Base-by-base conservation (phyloP, 371 early-diverging fungal genomes). In the Mycotypha africana region DNA sequence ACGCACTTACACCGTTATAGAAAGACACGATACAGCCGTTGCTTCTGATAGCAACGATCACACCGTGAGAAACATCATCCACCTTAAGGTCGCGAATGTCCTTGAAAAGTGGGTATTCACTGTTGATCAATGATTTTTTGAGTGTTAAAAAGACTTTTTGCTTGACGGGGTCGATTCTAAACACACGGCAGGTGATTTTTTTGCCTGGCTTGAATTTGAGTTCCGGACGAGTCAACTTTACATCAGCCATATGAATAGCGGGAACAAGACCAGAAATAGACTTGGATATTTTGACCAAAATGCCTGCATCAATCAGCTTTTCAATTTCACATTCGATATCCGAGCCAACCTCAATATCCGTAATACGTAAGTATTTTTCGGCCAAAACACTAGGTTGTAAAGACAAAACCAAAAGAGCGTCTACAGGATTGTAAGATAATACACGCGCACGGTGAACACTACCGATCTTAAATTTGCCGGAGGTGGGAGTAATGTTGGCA, bases 91-190 rank as follows among this genome's bases (percentile, higher is more conserved):
- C 74, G 4, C 65, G 62, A 42, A 85, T 79, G 5, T 77, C 69
- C 2, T 64, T 59, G 41, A 96, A 67, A 14, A 81, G 56, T 4
- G 89, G 85, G 19, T 82, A 64, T 46, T 78, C 79, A 33, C 80
- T 80, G 42, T 84, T 76, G 40, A 95, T 67, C n/a, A 96, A 60
- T 10, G 82, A 72, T 48, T 86, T 88, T 59, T 90, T 92, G 48
- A 85, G 62, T 2, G 95, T 93, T 38, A 95, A 53, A 12, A 62
- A 46, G 19, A 95, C 60, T 33, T 71, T 73, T 45, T 70, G 65
- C 28, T 76, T 70, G 3, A 52, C 67, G 0, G 56, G 22, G 45
- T 89, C 74, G 8, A 77, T 65, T 9, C 67, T 63, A 15, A 91
- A 65, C 6, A 95, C 93, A 42, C 88, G 82, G 60, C 79, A 82